phyloP scores from a whole-genome alignment of 257 asterid species.

The Ehretia macrophylla region DNA sequence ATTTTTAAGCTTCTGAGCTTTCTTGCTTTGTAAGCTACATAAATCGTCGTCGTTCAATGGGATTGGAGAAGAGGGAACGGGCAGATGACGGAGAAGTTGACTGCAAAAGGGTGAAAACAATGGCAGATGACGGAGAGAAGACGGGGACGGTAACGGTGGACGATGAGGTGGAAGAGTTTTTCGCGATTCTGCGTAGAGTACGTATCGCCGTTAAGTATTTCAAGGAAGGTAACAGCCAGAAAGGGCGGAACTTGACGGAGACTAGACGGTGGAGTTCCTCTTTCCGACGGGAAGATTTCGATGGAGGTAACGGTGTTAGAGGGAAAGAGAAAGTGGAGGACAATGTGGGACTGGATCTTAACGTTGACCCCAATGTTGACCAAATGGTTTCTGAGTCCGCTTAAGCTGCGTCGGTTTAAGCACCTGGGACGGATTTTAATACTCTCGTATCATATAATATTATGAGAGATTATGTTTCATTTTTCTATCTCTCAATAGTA shows the following conservation, averaged over 20 bases:
- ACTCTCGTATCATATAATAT: too few relatives aligned
- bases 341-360: conserved; percentile 27
- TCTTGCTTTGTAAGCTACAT: too few relatives aligned
- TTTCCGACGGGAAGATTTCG: conserved; percentile 24
- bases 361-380: conserved; percentile 21
- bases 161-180: conserved; percentile 69
- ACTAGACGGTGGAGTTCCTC: conserved; percentile 17
- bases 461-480: too few relatives aligned
- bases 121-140: neutral
- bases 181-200: conserved; percentile 45
- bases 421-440: too few relatives aligned
- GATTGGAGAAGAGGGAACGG: conserved; percentile 28
- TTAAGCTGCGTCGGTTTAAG: too few relatives aligned
- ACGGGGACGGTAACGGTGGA: conserved; percentile 26
- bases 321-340: neutral
- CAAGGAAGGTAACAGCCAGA: conserved; percentile 19
- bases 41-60: too few relatives aligned
- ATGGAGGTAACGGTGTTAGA: conserved; percentile 10
- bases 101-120: conserved; percentile 5
- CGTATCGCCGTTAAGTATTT: conserved; percentile 47
- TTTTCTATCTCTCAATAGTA: too few relatives aligned
- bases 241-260: neutral
- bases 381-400: neutral
- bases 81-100: conserved; percentile 9
- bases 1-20: neutral